These are phyloP conservation scores for Hippophae rhamnoides DNA, from an alignment of 306 rosid genomes.

Conservation along the genomic window DNA sequence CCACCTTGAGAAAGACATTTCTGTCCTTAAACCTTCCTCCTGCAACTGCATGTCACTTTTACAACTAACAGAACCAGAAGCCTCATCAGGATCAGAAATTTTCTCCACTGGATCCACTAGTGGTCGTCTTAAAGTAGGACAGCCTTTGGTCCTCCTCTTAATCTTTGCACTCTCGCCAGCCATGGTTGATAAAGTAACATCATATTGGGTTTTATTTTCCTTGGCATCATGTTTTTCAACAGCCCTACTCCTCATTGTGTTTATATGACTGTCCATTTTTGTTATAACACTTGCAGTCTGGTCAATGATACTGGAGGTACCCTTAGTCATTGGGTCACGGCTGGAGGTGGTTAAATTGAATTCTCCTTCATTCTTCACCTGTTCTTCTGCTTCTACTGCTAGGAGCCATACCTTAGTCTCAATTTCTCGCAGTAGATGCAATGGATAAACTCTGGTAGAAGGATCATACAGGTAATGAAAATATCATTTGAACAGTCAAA, in stretches of 20 bases:
- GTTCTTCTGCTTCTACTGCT: slow-evolving; percentile 90
- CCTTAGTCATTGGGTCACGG: slow-evolving; percentile 45
- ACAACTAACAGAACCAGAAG: slow-evolving; percentile 33
- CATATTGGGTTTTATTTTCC: slow-evolving; percentile 59
- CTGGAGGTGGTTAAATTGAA: slow-evolving; percentile 43
- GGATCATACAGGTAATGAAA: slow-evolving; percentile 26
- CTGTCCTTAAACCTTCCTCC: slow-evolving; percentile 64
- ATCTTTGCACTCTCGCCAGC: slow-evolving; percentile 61
- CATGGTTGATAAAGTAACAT: slow-evolving; percentile 43
- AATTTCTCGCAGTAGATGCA: slow-evolving; percentile 86
- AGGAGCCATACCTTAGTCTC: slow-evolving; percentile 97
- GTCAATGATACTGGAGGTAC: slow-evolving; percentile 73
- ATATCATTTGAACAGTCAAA: slow-evolving; percentile 16
- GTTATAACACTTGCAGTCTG: slow-evolving; percentile 74
- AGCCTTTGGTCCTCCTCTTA: slow-evolving; percentile 81
- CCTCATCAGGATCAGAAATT: slow-evolving; percentile 55
- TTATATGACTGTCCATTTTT: slow-evolving; percentile 86
- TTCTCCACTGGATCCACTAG: slow-evolving; percentile 49
- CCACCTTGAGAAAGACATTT: slow-evolving; percentile 82
- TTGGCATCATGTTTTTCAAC: slow-evolving; percentile 57
- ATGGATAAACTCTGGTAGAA: slow-evolving; percentile 66
- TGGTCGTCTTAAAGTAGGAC: slow-evolving; percentile 45
- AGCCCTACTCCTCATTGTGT: slow-evolving; percentile 43
- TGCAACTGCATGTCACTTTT: slow-evolving; percentile 50
- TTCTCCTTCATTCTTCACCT: slow-evolving; percentile 78